Evolutionary conservation across 257 asterid genomes (phyloP).

Genomic region (Eustoma russellianum): DNA sequence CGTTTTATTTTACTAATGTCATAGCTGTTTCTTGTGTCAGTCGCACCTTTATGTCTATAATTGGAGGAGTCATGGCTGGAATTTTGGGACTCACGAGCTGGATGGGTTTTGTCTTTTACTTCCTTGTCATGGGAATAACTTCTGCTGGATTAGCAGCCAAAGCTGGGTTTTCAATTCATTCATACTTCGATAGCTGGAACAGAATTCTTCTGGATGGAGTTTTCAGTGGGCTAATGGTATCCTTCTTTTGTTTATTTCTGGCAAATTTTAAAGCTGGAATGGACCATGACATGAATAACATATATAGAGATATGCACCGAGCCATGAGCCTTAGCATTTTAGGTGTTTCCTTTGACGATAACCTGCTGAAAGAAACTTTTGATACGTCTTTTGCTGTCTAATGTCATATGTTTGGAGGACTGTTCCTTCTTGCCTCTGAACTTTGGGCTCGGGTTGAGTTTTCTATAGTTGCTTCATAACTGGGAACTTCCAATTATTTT

Average conservation of each 20-base stretch:
- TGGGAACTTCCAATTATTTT: no score
- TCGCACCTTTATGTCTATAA: constrained; percentile 90
- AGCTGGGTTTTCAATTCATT: constrained; percentile 59
- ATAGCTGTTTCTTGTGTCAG: constrained; percentile 28
- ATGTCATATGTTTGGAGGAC: no score
- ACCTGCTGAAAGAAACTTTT: no score
- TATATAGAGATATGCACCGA: no score
- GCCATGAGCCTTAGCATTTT: no score
- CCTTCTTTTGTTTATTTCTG: constrained; percentile 5
- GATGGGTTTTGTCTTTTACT: constrained; percentile 68
- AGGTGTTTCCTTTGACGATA: no score
- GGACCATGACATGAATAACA: not conserved
- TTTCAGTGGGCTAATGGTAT: constrained; percentile 79
- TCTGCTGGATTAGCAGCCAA: constrained; percentile 77
- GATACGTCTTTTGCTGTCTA: no score
- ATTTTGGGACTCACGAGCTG: constrained; percentile 62
- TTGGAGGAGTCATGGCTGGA: constrained; percentile 83
- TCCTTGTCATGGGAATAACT: constrained; percentile 69
- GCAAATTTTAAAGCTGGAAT: not conserved
- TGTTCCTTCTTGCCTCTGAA: no score
- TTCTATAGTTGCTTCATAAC: no score
- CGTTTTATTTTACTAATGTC: not conserved
- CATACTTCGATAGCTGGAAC: constrained; percentile 82
- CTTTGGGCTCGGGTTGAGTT: no score
- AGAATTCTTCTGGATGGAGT: constrained; percentile 62